Base-by-base conservation (phyloP, 257 asterid species). In the Knoxia roxburghii region DNA sequence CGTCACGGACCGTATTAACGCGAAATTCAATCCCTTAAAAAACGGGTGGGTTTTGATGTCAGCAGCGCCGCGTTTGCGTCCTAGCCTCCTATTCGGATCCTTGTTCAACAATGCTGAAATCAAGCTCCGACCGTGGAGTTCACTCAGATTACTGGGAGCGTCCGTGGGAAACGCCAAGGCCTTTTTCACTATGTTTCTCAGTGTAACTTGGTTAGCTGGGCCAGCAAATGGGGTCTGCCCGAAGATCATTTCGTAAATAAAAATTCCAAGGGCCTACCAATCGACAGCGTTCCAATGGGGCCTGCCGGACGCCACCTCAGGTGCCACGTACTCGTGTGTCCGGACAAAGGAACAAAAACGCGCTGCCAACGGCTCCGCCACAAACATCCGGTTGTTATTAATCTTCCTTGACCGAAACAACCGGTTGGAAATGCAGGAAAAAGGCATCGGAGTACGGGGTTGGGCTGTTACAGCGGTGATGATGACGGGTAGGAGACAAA, bases 281-380 rank as follows among this genome's bases (percentile, higher is more conserved):
- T 90, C 97, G 10, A 90, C 97, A 17, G 93, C 96, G 69, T 82
- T 90, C 0, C 97, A 96, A 74, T 90, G 97, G 83, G 96, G 72
- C 83, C 80, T 70, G 6, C 93, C 96, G 0, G 89, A 69, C 0
- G 96, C 97, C 77, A 90, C 96, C 83, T 90, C 97, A n/a, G 95
- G 95, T 20, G 97, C 84, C 82, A 90, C 97, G 85, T 90, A 90
- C 79, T 90, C 97, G 79, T 90, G 97, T 45, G 97, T 90, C 79
- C 97, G 96, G 0, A 90, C 97, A 26, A 90, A 90, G 3, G 97
- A 90, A 39, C 88, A 81, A 1, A 96, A 90, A 72, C 95, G 76
- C 60, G 97, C 97, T 43, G 84, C 32, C 0, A 90, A 90, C 66
- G 97, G 97, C 67, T 90, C 97, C 8, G 97, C 97, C 62, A 90